Conservation (phyloP, 306 rosid genomes). For the Gleditsia sinensis region DNA sequence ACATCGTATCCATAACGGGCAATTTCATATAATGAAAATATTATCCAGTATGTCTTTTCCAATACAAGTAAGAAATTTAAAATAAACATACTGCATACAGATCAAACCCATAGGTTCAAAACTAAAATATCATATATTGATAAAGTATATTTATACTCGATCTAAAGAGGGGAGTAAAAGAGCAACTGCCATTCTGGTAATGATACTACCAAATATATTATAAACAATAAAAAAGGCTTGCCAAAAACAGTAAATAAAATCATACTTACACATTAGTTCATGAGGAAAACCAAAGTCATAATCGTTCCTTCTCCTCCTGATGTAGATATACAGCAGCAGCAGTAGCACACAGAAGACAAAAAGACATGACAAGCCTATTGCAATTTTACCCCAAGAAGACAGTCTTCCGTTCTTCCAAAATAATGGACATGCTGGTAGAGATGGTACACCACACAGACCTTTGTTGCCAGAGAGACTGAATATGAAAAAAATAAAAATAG, state of each 20-base stretch:
- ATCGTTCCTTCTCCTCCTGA: slow-evolving; percentile 79
- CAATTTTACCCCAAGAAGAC: slow-evolving; percentile 76
- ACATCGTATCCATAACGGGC: no score
- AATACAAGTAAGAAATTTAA: background rate
- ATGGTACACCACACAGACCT: slow-evolving; percentile 83
- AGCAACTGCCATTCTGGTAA: background rate
- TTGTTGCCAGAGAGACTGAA: slow-evolving; percentile 79
- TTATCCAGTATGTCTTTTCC: background rate
- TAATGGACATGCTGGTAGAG: slow-evolving; percentile 74
- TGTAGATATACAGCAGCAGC: slow-evolving; percentile 63
- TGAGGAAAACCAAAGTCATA: slow-evolving; percentile 92
- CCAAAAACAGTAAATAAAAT: slow-evolving; percentile 20
- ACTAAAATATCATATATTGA: background rate
- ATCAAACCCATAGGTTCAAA: background rate
- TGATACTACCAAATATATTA: background rate
- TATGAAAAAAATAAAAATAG: slow-evolving; percentile 26
- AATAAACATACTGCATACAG: background rate
- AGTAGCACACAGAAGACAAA: slow-evolving; percentile 60
- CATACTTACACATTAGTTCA: slow-evolving; percentile 77
- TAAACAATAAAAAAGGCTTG: background rate
- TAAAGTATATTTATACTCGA: background rate
- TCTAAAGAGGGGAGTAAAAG: background rate
- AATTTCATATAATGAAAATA: background rate
- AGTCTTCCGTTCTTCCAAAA: slow-evolving; percentile 86
- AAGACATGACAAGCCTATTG: slow-evolving; percentile 64